Evolutionary conservation across 1,284 basidiomycete genomes (phyloP).

Genomic region (Violaceomyces palustris): DNA sequence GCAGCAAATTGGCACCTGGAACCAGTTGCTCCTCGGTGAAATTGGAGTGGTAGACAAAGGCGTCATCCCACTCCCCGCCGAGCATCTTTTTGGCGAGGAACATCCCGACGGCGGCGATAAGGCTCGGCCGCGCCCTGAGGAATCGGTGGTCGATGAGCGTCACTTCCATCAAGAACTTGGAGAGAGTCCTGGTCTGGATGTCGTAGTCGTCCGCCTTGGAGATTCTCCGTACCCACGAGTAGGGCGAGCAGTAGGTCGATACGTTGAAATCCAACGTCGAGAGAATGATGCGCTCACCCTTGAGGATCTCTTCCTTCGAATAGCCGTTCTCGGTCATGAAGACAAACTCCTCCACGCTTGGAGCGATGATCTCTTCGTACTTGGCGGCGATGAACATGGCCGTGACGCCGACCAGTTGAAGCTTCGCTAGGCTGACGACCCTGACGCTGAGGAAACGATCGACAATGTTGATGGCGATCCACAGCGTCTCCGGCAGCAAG

Average conservation of each 20-base stretch:
- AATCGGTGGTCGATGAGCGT: slow-evolving; percentile 90
- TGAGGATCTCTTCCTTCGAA: slow-evolving; percentile 78
- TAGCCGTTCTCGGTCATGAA: slow-evolving; percentile 84
- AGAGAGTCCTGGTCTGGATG: slow-evolving; percentile 87
- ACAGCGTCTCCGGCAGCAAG: slow-evolving; percentile 65
- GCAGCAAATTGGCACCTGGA: slow-evolving; percentile 73
- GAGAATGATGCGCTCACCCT: slow-evolving; percentile 88
- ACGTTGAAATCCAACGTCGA: slow-evolving; percentile 85
- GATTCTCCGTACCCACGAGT: slow-evolving; percentile 95
- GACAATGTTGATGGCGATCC: slow-evolving; percentile 65
- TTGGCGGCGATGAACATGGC: slow-evolving; percentile 66
- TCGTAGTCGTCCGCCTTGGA: slow-evolving; percentile 97
- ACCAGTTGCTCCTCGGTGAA: slow-evolving; percentile 85
- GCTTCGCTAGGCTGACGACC: slow-evolving; percentile 62
- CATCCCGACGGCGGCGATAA: slow-evolving; percentile 97
- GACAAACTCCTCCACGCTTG: slow-evolving; percentile 51
- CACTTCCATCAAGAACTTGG: slow-evolving; percentile 93
- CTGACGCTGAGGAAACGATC: slow-evolving; percentile 64
- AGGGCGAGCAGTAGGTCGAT: slow-evolving; percentile 96
- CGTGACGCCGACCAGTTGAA: slow-evolving; percentile 64
- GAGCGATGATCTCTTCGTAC: slow-evolving; percentile 56
- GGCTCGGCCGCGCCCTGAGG: slow-evolving; percentile 84
- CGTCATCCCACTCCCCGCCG: slow-evolving; percentile 60
- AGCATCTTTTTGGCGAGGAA: slow-evolving; percentile 56
- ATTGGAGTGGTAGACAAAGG: slow-evolving; percentile 88